A percentile compares a stretch with the other conserved stretches of the same genome.
phyloP scores from a whole-genome alignment of 169 alveolate species.

The Amoebophrya sp. region DNA sequence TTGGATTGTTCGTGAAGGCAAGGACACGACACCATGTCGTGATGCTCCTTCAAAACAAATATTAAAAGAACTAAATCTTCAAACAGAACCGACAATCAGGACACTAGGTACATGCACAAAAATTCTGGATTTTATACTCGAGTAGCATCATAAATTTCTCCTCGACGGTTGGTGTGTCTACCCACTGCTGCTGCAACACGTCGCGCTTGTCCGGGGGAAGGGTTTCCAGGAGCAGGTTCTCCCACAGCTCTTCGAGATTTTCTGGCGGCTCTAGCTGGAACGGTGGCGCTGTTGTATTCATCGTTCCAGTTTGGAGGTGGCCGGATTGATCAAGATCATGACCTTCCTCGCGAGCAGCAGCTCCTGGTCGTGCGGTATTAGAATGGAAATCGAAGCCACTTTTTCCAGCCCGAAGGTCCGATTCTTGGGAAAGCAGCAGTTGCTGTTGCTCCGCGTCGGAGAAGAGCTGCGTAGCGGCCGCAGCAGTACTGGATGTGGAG shows the following conservation, averaged over 20 bases:
- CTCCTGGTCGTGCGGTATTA: too few species aligned
- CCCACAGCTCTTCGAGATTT: not conserved
- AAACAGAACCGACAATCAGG: not conserved
- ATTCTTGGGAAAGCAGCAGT: too few species aligned
- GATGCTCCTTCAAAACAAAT: not conserved
- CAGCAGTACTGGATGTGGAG: too few species aligned
- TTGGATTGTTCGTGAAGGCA: not conserved
- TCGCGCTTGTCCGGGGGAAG: not conserved
- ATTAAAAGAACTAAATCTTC: not conserved
- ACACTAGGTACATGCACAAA: not conserved
- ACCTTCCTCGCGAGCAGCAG: not conserved
- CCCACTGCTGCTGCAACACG: not conserved
- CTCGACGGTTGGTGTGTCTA: not conserved
- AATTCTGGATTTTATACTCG: not conserved
- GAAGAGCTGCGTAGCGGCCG: too few species aligned
- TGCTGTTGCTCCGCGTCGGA: too few species aligned
- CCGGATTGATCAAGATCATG: not conserved
- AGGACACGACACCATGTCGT: not conserved
- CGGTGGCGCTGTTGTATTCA: too few species aligned
- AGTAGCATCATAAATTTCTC: slow-evolving; percentile 2
- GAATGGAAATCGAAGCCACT: too few species aligned
- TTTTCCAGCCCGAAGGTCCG: too few species aligned
- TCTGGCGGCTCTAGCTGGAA: not conserved
- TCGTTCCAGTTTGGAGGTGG: too few species aligned
- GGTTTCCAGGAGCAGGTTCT: not conserved